Conservation (phyloP, 192 early-diverging fungal species). For the Hyaloraphidium curvatum region DNA sequence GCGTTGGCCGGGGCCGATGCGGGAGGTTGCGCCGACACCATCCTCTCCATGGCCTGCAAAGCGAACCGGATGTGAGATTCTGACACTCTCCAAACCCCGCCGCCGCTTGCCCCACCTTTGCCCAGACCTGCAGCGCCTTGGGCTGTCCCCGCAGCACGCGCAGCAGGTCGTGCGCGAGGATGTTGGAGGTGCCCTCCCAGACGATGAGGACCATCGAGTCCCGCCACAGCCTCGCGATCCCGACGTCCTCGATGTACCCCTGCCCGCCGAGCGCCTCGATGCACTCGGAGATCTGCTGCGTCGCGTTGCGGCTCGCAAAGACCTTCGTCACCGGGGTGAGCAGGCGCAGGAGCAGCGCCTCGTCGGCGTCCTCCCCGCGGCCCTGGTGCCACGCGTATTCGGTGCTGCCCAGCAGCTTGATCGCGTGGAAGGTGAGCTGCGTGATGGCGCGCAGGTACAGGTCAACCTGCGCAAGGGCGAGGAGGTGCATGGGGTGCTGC, state of each 20-base stretch:
- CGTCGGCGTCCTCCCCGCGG: conserved; percentile 6
- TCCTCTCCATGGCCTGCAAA: too few species aligned
- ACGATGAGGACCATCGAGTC: conserved; percentile 47
- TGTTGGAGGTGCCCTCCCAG: conserved; percentile 60
- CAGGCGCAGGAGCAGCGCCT: conserved; percentile 29
- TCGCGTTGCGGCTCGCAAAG: conserved; percentile 27
- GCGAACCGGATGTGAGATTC: too few species aligned
- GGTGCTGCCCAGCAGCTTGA: conserved; percentile 31
- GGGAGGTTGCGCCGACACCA: too few species aligned
- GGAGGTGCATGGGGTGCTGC: conserved; percentile 36
- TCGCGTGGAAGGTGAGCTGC: conserved; percentile 34
- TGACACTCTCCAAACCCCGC: too few species aligned
- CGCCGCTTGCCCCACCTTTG: conserved; percentile 1
- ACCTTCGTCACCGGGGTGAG: conserved; percentile 45
- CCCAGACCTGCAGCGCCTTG: not conserved
- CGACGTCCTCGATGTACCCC: conserved; percentile 57
- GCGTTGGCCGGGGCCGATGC: too few species aligned
- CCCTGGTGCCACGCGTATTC: conserved; percentile 14
- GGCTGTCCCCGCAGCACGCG: conserved; percentile 17
- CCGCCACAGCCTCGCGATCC: conserved; percentile 31
- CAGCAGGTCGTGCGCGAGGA: conserved; percentile 38
- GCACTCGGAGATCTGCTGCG: conserved; percentile 25
- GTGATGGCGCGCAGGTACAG: conserved; percentile 23
- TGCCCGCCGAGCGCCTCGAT: conserved; percentile 52
- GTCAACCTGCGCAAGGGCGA: conserved; percentile 35